Evolutionary conservation across 2,329 filamentous ascomycete species (phyloP).

Genomic region (Penicillium sp.): DNA sequence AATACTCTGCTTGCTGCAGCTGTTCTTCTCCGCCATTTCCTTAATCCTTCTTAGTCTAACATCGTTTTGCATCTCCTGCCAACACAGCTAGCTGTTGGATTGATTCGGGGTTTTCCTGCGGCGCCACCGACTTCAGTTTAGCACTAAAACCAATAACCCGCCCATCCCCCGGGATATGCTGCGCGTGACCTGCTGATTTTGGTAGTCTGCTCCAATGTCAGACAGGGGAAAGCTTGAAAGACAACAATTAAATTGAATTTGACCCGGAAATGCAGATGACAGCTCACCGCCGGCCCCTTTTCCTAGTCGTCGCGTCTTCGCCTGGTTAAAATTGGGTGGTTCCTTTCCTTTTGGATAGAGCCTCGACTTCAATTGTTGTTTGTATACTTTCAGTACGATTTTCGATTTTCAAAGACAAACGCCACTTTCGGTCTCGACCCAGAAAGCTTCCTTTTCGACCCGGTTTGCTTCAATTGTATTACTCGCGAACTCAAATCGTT

Average conservation of each 20-base stretch:
- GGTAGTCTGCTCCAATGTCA: background rate
- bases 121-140: conserved; percentile 5
- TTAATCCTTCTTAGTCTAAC: background rate
- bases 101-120: background rate
- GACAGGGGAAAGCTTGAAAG: background rate
- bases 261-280: conserved; percentile 10
- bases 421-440: conserved; percentile 5
- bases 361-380: background rate
- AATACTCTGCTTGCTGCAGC: background rate
- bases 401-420: background rate
- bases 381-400: background rate
- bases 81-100: background rate
- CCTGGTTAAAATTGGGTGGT: conserved; percentile 7
- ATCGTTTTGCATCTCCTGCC: background rate
- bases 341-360: background rate
- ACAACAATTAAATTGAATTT: background rate
- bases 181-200: conserved; percentile 15
- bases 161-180: conserved; percentile 3
- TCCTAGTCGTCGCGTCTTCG: conserved; percentile 1
- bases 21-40: background rate
- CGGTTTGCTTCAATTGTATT: background rate
- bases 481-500: background rate
- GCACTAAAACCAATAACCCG: conserved; percentile 11
- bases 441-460: conserved; percentile 1
- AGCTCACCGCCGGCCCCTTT: conserved; percentile 4